phyloP scores from a whole-genome alignment of 1,284 basidiomycete species.

The Ceratobasidium sp. region DNA sequence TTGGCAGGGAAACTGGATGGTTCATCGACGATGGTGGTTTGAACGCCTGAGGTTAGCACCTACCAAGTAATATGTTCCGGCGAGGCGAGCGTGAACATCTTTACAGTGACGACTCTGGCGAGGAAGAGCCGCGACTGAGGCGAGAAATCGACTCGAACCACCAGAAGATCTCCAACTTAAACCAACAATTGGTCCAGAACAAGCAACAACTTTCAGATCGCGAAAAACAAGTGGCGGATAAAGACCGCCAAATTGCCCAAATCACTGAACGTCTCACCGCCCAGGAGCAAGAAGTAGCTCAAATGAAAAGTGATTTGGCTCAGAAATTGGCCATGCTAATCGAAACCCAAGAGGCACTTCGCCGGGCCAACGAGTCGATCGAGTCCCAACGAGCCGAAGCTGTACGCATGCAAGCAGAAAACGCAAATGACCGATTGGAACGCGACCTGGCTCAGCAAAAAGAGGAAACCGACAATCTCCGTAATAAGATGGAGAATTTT shows the following conservation, averaged over 20 bases:
- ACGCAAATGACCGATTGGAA: background rate
- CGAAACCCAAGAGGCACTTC: background rate
- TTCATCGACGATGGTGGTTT: constrained; percentile 15
- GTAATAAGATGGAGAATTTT: background rate
- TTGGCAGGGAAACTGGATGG: too few species aligned
- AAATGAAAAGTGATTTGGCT: background rate
- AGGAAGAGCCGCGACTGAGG: background rate
- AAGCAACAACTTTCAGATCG: background rate
- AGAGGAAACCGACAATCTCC: background rate
- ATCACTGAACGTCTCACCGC: background rate
- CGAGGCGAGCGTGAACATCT: background rate
- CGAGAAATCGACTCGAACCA: background rate
- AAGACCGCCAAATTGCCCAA: background rate
- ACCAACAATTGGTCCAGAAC: background rate
- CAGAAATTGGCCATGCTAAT: background rate
- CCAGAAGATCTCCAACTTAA: too few species aligned
- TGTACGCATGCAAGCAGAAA: background rate
- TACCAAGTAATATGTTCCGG: too few species aligned
- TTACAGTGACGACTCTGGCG: constrained; percentile 10
- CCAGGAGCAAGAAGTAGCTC: background rate
- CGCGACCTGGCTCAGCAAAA: background rate
- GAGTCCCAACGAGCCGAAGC: background rate
- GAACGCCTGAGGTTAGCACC: constrained; percentile 21
- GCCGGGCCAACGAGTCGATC: background rate
- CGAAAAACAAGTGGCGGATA: background rate